Conservation (phyloP, 305 asterid species). For the Fraxinus sp. region DNA sequence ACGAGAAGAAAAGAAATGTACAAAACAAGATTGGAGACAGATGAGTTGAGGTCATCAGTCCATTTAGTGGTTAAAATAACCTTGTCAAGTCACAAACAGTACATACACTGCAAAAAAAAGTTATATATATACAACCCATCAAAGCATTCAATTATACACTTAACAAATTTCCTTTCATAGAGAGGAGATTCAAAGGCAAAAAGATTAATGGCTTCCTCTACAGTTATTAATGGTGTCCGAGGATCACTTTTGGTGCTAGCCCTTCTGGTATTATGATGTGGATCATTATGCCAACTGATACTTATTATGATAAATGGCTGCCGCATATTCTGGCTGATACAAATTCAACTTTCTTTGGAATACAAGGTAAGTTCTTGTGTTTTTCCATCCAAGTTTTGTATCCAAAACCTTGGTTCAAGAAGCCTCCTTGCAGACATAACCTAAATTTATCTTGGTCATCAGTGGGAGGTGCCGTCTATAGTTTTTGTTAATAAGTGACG, state of each 20-base stretch:
- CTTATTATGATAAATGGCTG: constrained; percentile 72
- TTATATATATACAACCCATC: constrained; percentile 15
- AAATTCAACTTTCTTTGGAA: constrained; percentile 75
- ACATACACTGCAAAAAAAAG: background rate
- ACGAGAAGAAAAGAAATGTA: background rate
- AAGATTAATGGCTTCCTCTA: constrained; percentile 34
- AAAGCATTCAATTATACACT: constrained; percentile 1
- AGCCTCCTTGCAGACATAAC: background rate
- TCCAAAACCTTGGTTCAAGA: background rate
- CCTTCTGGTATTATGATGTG: constrained; percentile 83
- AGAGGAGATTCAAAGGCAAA: background rate
- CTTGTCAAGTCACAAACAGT: constrained; percentile 30
- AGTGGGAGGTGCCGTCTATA: background rate
- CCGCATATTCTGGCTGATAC: constrained; percentile 65
- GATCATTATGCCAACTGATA: constrained; percentile 86
- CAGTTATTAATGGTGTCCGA: constrained; percentile 38
- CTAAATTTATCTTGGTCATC: background rate
- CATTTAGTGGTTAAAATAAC: constrained; percentile 35
- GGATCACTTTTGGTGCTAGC: constrained; percentile 51
- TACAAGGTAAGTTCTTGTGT: constrained; percentile 52
- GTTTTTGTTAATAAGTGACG: background rate
- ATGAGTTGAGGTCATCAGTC: constrained; percentile 36
- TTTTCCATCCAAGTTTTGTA: background rate
- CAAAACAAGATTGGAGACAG: constrained; percentile 18
- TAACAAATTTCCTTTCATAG: constrained; percentile 15